Conservation (phyloP, 2,329 filamentous ascomycete species). For the Aspergillus amoenus region DNA sequence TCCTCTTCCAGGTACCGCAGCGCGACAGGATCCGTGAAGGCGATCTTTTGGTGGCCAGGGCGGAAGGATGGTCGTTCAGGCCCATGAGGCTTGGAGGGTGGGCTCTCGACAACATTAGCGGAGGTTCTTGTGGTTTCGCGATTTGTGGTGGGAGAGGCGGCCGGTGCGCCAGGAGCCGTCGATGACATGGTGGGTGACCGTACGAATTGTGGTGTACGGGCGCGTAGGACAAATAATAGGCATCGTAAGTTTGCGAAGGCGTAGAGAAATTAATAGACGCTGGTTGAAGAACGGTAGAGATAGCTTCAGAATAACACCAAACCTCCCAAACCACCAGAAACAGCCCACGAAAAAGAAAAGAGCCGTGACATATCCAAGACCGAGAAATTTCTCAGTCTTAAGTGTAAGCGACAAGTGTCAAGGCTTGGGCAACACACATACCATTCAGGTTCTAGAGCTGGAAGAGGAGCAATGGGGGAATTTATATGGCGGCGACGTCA, state of each 20-base stretch:
- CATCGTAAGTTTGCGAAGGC: slow-evolving; percentile 7
- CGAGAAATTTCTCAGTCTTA: slow-evolving; percentile 9
- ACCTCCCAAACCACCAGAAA: slow-evolving; percentile 28
- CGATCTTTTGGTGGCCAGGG: slow-evolving; percentile 55
- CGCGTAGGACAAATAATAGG: background rate
- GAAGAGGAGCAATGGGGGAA: background rate
- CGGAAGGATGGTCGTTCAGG: slow-evolving; percentile 17
- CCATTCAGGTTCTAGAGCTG: background rate
- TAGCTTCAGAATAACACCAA: slow-evolving; percentile 23
- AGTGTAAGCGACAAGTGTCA: background rate
- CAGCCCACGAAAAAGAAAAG: slow-evolving; percentile 21
- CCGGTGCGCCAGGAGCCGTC: slow-evolving; percentile 21
- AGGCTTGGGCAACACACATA: slow-evolving; percentile 11
- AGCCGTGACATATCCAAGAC: slow-evolving; percentile 28
- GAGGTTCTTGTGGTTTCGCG: slow-evolving; percentile 29
- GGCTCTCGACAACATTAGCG: slow-evolving; percentile 20
- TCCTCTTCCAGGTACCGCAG: slow-evolving; percentile 84
- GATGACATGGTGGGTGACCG: slow-evolving; percentile 17
- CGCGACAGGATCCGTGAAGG: slow-evolving; percentile 66
- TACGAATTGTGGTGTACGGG: slow-evolving; percentile 13
- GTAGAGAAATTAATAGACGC: background rate
- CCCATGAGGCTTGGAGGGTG: slow-evolving; percentile 18
- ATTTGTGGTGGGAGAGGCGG: slow-evolving; percentile 21
- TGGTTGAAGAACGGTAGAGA: background rate
- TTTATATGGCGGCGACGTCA: slow-evolving; percentile 13